These are phyloP conservation scores for Purshia tridentata DNA, from an alignment of 306 rosid species.

Conservation along the genomic window DNA sequence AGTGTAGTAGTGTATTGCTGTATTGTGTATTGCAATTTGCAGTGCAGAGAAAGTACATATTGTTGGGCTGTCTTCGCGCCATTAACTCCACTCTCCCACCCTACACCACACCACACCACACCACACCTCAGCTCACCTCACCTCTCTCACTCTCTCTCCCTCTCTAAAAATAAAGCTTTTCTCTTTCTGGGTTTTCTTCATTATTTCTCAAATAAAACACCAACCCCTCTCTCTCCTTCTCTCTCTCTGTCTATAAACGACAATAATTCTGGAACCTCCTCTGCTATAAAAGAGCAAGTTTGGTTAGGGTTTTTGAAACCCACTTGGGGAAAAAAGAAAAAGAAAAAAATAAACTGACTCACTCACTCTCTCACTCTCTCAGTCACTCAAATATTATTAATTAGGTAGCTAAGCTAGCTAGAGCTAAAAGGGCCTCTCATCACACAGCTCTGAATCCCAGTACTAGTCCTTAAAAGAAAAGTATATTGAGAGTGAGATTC, in stretches of 20 bases:
- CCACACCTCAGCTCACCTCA: not conserved
- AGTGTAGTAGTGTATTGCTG: constrained; percentile 30
- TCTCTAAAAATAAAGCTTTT: not conserved
- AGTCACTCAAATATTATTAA: not conserved
- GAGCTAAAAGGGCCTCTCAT: not conserved
- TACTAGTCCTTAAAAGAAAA: no score
- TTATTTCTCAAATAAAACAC: not conserved
- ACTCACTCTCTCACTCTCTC: not conserved
- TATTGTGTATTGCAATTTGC: not conserved
- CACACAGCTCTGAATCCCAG: no score
- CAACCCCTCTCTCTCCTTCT: not conserved
- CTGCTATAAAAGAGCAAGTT: constrained; percentile 41
- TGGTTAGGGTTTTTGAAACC: constrained; percentile 40
- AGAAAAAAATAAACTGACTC: not conserved
- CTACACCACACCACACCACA: constrained; percentile 33
- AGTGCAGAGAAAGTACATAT: constrained; percentile 50
- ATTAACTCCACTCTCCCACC: constrained; percentile 42
- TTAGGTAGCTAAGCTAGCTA: constrained; percentile 3
- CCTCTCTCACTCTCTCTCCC: constrained; percentile 13
- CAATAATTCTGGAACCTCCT: constrained; percentile 50
- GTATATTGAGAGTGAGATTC: not conserved
- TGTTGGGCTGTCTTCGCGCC: constrained; percentile 76
- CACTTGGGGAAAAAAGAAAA: constrained; percentile 9
- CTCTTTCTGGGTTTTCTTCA: not conserved
- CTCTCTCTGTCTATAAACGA: constrained; percentile 32